Evolutionary conservation across 2,329 filamentous ascomycete species (phyloP).

Genomic region (Lojkania enalia): DNA sequence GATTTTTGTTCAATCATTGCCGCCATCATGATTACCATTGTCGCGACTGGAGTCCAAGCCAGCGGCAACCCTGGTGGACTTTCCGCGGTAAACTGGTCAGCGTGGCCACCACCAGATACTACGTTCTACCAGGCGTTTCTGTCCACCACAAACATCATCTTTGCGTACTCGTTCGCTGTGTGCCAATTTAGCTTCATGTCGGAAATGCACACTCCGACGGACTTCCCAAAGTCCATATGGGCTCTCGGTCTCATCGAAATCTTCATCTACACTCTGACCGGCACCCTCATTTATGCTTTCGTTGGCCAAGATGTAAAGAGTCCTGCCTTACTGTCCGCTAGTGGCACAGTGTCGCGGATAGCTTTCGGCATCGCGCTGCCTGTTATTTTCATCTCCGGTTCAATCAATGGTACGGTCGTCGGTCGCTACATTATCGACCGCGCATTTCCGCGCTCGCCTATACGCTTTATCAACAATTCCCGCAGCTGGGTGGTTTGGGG

Average conservation of each 20-base stretch:
- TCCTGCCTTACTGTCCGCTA: conserved; percentile 68
- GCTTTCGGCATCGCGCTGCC: conserved; percentile 73
- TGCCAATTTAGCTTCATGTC: conserved; percentile 71
- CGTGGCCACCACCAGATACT: conserved; percentile 34
- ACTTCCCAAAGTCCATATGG: conserved; percentile 60
- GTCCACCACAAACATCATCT: conserved; percentile 37
- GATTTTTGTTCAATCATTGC: conserved; percentile 67
- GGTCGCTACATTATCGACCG: conserved; percentile 66
- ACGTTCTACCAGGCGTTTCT: conserved; percentile 69
- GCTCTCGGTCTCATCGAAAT: conserved; percentile 63
- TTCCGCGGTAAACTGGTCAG: conserved; percentile 35
- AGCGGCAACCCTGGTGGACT: conserved; percentile 38
- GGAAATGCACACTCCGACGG: conserved; percentile 65
- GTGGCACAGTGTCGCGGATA: conserved; percentile 62
- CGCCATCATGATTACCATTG: conserved; percentile 70
- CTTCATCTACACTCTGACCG: conserved; percentile 68
- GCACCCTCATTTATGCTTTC: conserved; percentile 70
- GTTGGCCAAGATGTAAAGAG: conserved; percentile 64
- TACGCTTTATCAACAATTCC: conserved; percentile 44
- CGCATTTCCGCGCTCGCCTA: conserved; percentile 61
- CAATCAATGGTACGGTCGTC: conserved; percentile 71
- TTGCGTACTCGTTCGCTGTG: conserved; percentile 57
- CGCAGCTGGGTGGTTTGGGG: conserved; percentile 60
- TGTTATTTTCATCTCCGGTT: conserved; percentile 73
- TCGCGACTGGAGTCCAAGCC: conserved; percentile 59